phyloP scores from a whole-genome alignment of 164 flowering plant species.

The Nymphaea colorata region DNA sequence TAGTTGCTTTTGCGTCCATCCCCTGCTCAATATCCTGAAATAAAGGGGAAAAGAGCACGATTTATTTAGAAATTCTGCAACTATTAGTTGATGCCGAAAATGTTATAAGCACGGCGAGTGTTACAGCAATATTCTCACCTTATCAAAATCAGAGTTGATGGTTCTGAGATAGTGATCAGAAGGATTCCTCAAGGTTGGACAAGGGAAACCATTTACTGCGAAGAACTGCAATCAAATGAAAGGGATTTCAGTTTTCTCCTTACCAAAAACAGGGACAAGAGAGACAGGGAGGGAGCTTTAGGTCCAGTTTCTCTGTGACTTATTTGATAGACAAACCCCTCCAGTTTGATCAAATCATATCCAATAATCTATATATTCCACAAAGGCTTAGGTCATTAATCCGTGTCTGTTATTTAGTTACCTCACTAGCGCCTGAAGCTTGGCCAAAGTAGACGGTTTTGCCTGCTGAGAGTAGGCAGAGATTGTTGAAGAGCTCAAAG shows the following conservation, averaged over 20 bases:
- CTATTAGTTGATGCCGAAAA: no score
- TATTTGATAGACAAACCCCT: neutral
- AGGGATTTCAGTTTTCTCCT: neutral
- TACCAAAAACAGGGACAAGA: no score
- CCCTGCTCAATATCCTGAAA: slow-evolving; percentile 30
- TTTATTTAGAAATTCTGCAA: neutral
- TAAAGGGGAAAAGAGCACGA: no score
- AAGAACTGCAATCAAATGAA: slow-evolving; percentile 36
- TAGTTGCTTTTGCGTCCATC: slow-evolving; percentile 5
- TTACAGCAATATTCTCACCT: slow-evolving; percentile 33
- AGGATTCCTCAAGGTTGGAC: slow-evolving; percentile 61
- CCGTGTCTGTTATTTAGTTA: slow-evolving; percentile 2
- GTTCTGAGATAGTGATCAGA: slow-evolving; percentile 70
- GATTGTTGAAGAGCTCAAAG: slow-evolving; percentile 43
- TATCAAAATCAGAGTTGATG: slow-evolving; percentile 64
- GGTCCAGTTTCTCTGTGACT: neutral
- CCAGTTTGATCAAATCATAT: no score
- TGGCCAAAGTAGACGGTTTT: slow-evolving; percentile 56
- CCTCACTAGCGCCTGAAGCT: slow-evolving; percentile 28
- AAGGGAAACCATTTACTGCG: slow-evolving; percentile 52
- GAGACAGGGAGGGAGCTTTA: no score
- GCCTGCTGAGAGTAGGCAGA: slow-evolving; percentile 52
- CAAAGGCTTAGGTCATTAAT: no score
- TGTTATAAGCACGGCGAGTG: no score
- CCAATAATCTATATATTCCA: no score